Evolutionary conservation across 306 rosid genomes (phyloP), one percentile per base, ranked within the genome.

Genomic region (Castanea sativa): DNA sequence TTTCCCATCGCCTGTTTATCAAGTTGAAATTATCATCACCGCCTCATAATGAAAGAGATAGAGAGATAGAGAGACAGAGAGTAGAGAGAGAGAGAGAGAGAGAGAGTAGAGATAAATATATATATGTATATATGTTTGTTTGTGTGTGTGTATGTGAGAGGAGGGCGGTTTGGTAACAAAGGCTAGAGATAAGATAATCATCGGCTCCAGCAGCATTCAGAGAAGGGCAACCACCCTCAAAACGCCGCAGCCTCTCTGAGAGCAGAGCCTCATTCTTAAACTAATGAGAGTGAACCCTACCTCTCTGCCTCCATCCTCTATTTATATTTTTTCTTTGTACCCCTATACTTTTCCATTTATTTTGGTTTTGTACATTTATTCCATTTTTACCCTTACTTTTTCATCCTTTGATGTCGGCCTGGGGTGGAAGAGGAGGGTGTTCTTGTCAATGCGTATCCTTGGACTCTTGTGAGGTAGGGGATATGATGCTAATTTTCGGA

Each of bases 21-120:
- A 51, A 8, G 11, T 77, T 38, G 21, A 33, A 61, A 60, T 8
- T 15, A 84, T 79, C 86, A 79, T 87, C 90, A 87, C 74, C 38
- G 88, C 88, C 90, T 74, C 82, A 5, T 20, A 38, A 20, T 18
- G 41, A 38, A 20, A 9, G 2, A 57, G 69, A 38, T 18, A 63
- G n/a, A 75, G 71, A 58, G 30, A 65, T 0, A 57, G 67, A 11
- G 15, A 29, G 76, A 18, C 4, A 64, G 12, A 19, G 78, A 14
- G 2, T 2, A 10, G 9, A 75, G 16, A 45, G 55, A 75, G 8
- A 43, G 57, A 11, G 23, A 23, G 56, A 70, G 73, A 70, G 33
- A 70, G 15, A 49, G 53, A 49, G 53, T 49, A 49, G 13, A 49
- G 13, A 49, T 49, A 49, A 2, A 49, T 49, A 49, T 49, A 49